phyloP scores from a whole-genome alignment of 106 monocot genomes.

The Triglochin maritima region DNA sequence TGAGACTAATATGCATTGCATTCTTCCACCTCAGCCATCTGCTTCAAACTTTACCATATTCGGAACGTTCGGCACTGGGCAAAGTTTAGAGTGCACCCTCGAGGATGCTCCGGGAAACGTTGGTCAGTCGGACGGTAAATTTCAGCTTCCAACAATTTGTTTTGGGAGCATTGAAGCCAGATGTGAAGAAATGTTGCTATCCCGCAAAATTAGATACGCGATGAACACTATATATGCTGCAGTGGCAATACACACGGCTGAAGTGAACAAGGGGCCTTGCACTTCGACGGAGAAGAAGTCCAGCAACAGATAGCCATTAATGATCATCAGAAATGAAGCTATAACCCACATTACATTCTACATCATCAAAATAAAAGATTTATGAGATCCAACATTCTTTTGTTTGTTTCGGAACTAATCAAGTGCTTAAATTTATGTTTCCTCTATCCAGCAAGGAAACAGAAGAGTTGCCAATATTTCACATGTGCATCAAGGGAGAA shows the following conservation, averaged over 20 bases:
- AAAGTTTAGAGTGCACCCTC: too few species aligned
- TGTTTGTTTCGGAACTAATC: too few species aligned
- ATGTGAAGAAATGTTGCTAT: slow-evolving; percentile 2
- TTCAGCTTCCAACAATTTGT: neutral
- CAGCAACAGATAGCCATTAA: slow-evolving; percentile 47
- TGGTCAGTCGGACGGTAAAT: too few species aligned
- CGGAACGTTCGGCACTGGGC: too few species aligned
- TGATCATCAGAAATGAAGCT: slow-evolving; percentile 34
- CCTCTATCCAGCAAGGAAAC: too few species aligned
- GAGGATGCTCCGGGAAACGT: too few species aligned
- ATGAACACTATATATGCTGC: slow-evolving; percentile 29
- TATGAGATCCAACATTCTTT: neutral
- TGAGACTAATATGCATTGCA: too few species aligned
- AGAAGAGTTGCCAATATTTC: too few species aligned
- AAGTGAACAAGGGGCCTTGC: slow-evolving; percentile 14
- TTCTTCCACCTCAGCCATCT: too few species aligned
- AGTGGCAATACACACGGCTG: slow-evolving; percentile 13
- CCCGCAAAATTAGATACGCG: slow-evolving; percentile 28
- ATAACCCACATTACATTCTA: slow-evolving; percentile 39
- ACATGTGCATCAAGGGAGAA: too few species aligned
- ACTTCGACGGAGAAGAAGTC: slow-evolving; percentile 40
- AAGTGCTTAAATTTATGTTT: too few species aligned
- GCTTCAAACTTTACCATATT: too few species aligned
- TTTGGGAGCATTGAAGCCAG: slow-evolving; percentile 11
- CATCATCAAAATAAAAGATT: slow-evolving; percentile 3